Evolutionary conservation across 495 filamentous ascomycete species (phyloP).

Genomic region (Penicillium longicatenatum): DNA sequence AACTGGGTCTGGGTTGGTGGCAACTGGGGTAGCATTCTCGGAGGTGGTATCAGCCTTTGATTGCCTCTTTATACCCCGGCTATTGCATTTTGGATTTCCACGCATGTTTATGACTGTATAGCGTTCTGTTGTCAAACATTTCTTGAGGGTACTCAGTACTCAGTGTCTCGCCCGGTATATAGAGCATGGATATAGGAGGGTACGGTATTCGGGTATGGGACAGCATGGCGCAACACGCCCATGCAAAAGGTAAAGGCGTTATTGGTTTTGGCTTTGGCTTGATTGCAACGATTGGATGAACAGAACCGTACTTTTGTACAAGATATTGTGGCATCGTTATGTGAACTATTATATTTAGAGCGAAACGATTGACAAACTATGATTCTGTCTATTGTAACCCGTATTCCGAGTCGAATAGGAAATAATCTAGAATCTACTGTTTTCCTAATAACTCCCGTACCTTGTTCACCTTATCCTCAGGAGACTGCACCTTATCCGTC

Average conservation of each 20-base stretch:
- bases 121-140: slow-evolving; percentile 19
- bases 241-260: slow-evolving; percentile 14
- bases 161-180: slow-evolving; percentile 17
- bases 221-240: not conserved
- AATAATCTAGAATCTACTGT: slow-evolving; percentile 24
- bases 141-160: not conserved
- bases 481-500: slow-evolving; percentile 68
- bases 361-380: not conserved
- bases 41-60: slow-evolving; percentile 42
- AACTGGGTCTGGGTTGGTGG: slow-evolving; percentile 53
- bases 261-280: slow-evolving; percentile 3
- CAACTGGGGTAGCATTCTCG: slow-evolving; percentile 46
- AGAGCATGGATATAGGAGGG: slow-evolving; percentile 20
- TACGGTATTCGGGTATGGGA: not conserved
- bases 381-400: not conserved
- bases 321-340: not conserved
- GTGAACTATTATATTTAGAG: not conserved
- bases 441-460: slow-evolving; percentile 58
- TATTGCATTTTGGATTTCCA: slow-evolving; percentile 6
- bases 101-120: slow-evolving; percentile 16
- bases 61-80: not conserved
- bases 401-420: not conserved
- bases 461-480: slow-evolving; percentile 66
- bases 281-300: slow-evolving; percentile 2
- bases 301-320: not conserved